Evolutionary conservation across 2,329 filamentous ascomycete genomes (phyloP), one percentile per base, ranked within the genome.

Genomic region (Atkinsonella hypoxylon): DNA sequence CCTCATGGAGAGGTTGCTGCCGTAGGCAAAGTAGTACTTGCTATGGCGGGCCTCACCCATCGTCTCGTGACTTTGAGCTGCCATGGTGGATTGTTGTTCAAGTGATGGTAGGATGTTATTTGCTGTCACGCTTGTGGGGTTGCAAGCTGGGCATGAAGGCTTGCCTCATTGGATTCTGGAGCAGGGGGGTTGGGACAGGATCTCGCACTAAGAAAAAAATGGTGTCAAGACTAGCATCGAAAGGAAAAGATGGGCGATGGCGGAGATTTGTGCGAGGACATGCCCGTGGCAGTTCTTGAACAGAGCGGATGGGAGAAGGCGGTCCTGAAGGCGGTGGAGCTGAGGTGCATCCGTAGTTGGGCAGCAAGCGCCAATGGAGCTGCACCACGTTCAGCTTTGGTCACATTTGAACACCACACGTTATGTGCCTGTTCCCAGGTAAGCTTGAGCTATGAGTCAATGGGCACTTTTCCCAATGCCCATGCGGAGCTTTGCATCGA

Each of bases 21-120:
- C 72, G 50, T 72, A 74, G 36, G 70, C 71, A 54, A 74, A 74
- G 58, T 74, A 74, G 47, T 62, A 64, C 51, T 64, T 63, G 54
- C 58, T 56, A 20, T 17, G 11, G 2, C 47, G 39, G 30, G 32
- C 11, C 22, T 49, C 48, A 11, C 22, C 31, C 42, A 22, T 0
- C 45, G n/a, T 17, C 8, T 45, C 42, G 26, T 45, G 17, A 42
- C 39, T 20, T 30, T 31, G 42, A 4, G 26, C 26, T 7, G 26
- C 30, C 42, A 31, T 32, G 42, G 18, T 42, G 18, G 34, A n/a
- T n/a, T n/a, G n/a, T n/a, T n/a, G 3, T 36, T 26, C 26, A 26
- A 26, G 34, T 36, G 4, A 12, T 36, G 3, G 34, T 3, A 36
- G 34, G 34, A n/a, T 22, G 18, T 41, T 20, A 20, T 41, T 10